A percentile compares a stretch with the other conserved stretches of the same genome.
Conservation (phyloP, 2,329 filamentous ascomycete genomes). For the Emmonsia crescens region DNA sequence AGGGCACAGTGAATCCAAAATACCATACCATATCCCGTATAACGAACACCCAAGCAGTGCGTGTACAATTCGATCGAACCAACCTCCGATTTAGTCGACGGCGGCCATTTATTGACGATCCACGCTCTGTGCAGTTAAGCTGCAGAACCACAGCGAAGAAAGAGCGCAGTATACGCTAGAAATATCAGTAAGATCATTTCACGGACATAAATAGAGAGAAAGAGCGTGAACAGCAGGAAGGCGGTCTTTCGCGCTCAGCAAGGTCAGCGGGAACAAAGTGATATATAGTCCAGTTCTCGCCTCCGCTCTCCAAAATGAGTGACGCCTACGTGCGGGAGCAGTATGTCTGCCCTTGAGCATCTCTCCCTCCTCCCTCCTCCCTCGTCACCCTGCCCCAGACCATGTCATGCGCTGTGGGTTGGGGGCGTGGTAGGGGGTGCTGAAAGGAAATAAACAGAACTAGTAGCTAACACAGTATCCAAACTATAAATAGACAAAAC, state of each 20-base stretch:
- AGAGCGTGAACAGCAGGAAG: neutral
- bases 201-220: neutral
- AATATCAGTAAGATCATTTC: neutral
- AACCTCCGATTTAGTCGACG: neutral
- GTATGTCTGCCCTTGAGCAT: slow-evolving; percentile 28
- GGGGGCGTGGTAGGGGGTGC: neutral
- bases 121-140: neutral
- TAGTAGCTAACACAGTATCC: neutral
- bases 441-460: neutral
- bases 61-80: neutral
- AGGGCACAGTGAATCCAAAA: no score
- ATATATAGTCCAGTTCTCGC: neutral
- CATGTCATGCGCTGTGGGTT: neutral
- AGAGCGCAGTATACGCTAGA: neutral
- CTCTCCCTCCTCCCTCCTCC: neutral
- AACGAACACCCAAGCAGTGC: no score
- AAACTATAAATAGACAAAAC: slow-evolving; percentile 55
- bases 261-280: no score
- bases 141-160: neutral
- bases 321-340: slow-evolving; percentile 67
- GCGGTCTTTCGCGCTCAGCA: neutral
- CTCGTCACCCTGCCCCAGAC: neutral
- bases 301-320: slow-evolving; percentile 44
- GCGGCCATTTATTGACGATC: neutral
- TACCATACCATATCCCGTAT: no score